phyloP scores from a whole-genome alignment of 2,329 filamentous ascomycete genomes.

The Fusarium torreyae region DNA sequence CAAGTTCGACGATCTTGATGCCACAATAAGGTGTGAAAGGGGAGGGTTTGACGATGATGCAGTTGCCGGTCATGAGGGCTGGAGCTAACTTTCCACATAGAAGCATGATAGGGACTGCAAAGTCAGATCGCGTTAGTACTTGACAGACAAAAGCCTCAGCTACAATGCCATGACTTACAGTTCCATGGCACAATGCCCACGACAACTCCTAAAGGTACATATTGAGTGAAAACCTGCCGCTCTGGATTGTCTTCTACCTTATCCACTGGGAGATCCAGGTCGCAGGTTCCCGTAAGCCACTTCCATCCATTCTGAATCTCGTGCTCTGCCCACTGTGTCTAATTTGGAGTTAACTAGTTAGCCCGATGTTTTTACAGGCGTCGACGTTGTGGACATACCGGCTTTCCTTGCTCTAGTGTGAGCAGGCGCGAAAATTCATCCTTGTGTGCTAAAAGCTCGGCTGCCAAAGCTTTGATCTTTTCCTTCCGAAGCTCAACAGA shows the following conservation, averaged over 20 bases:
- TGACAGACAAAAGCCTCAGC: background rate
- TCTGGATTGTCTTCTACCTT: background rate
- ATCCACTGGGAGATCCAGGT: slow-evolving; percentile 3
- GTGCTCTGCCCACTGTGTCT: slow-evolving; percentile 3
- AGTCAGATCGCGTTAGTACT: background rate
- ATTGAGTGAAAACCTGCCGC: background rate
- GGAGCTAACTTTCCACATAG: slow-evolving; percentile 10
- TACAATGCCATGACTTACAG: background rate
- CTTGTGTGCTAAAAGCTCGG: background rate
- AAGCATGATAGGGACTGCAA: slow-evolving; percentile 14
- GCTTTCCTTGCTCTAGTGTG: slow-evolving; percentile 8
- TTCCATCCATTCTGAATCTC: background rate
- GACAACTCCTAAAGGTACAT: slow-evolving; percentile 10
- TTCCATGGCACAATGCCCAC: slow-evolving; percentile 12
- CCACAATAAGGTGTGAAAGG: slow-evolving; percentile 70
- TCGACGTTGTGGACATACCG: background rate
- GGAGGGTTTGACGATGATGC: slow-evolving; percentile 69
- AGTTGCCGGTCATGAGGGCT: slow-evolving; percentile 66
- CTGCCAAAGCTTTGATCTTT: background rate
- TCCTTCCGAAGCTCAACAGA: slow-evolving; percentile 2
- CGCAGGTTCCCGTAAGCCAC: slow-evolving; percentile 4
- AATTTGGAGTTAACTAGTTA: background rate
- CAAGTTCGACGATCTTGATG: slow-evolving; percentile 73
- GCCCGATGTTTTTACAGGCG: accelerated
- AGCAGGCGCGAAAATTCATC: background rate